phyloP scores from a whole-genome alignment of 805 yeast genomes.

The Saccharomycopsis guyanensis region DNA sequence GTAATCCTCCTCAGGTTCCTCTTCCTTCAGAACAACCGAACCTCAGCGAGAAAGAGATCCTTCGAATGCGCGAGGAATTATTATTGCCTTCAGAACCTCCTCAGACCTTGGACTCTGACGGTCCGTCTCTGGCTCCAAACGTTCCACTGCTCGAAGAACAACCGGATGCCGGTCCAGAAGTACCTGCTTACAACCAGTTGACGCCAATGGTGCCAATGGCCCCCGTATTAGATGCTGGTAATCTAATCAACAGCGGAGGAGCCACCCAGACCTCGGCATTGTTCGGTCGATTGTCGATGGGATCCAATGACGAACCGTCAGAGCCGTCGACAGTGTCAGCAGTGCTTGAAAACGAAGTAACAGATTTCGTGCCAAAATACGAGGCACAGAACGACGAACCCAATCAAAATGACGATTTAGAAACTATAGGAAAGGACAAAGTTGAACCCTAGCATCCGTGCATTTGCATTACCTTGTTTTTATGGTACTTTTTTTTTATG shows the following conservation, averaged over 20 bases:
- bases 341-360: slow-evolving; percentile 10
- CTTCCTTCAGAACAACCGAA: slow-evolving; percentile 2
- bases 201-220: background rate
- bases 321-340: slow-evolving; percentile 12
- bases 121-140: background rate
- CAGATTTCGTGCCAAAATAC: slow-evolving; percentile 18
- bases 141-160: slow-evolving; percentile 11
- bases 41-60: slow-evolving; percentile 45
- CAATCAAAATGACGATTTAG: background rate
- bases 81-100: slow-evolving; percentile 55
- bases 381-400: background rate
- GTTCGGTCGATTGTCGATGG: background rate
- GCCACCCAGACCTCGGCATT: slow-evolving; percentile 24
- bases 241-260: too few species aligned
- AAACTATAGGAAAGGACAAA: background rate
- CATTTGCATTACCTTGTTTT: background rate
- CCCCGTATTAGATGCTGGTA: slow-evolving; percentile 19
- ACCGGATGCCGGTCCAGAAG: background rate
- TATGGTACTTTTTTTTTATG: background rate
- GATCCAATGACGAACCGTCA: slow-evolving; percentile 22
- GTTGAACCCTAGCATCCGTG: background rate
- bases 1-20: slow-evolving; percentile 6
- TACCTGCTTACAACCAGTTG: background rate
- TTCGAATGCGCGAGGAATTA: slow-evolving; percentile 47
- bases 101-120: background rate